Percentiles rank a stretch among this genome's conserved stretches.
These are phyloP conservation scores for Coprinellus aureogranulatus DNA, from an alignment of 768 basidiomycete species.

Conservation along the genomic window DNA sequence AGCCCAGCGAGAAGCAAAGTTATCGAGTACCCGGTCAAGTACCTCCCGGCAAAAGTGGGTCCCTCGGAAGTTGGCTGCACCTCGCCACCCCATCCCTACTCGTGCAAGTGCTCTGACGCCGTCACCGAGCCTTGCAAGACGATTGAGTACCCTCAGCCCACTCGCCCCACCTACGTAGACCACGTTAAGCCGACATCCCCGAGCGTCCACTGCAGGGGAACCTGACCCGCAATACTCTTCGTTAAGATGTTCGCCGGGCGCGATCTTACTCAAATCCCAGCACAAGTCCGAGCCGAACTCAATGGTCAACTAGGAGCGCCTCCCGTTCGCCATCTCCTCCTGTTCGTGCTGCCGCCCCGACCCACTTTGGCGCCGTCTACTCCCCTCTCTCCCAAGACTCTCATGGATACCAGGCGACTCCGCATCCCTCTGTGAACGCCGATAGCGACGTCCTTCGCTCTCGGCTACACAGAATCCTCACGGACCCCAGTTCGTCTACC, in stretches of 20 bases:
- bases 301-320: conserved; percentile 20
- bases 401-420: not conserved
- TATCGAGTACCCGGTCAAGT: not conserved
- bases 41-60: not conserved
- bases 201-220: conserved; percentile 5
- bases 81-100: conserved; percentile 18
- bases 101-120: conserved; percentile 18
- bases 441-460: conserved; percentile 31
- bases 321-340: conserved; percentile 20
- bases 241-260: conserved; percentile 11
- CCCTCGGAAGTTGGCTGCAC: conserved; percentile 17
- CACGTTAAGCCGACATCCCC: not conserved
- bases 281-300: conserved; percentile 21
- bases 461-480: conserved; percentile 48
- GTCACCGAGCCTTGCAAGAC: conserved; percentile 1
- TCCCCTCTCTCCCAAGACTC: conserved; percentile 7
- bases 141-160: not conserved
- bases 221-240: conserved; percentile 8
- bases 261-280: conserved; percentile 30
- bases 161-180: not conserved
- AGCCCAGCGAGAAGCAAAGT: conserved; percentile 5
- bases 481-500: conserved; percentile 39
- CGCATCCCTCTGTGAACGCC: conserved; percentile 12
- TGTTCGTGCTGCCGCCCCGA: conserved; percentile 9
- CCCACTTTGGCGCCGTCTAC: not conserved